These are phyloP conservation scores for Crithidia brevicula DNA, from an alignment of 208 protist species.

Conservation along the genomic window DNA sequence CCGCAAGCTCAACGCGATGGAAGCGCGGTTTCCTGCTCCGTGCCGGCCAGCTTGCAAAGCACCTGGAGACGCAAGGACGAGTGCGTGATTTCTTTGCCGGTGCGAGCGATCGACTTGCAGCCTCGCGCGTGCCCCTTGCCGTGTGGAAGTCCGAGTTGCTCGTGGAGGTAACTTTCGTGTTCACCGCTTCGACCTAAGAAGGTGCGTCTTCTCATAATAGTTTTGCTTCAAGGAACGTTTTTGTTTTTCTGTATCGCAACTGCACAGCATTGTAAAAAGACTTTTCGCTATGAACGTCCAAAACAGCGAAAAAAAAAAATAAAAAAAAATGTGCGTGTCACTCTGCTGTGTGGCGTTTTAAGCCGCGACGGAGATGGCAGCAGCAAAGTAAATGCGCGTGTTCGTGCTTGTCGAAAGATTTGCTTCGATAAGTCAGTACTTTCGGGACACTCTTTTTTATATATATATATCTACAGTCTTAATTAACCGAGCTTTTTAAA, in stretches of 20 bases:
- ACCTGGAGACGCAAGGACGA: background rate
- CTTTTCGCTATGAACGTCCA: conserved; percentile 3
- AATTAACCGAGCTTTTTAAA: no score
- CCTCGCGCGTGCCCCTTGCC: background rate
- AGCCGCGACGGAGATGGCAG: no score
- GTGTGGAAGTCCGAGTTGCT: conserved; percentile 34
- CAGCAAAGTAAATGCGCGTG: no score
- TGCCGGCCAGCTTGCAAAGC: conserved; percentile 15
- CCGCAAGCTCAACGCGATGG: conserved; percentile 27
- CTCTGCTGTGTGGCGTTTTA: no score
- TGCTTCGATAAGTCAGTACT: no score
- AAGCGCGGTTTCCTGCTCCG: conserved; percentile 25
- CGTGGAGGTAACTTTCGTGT: conserved; percentile 13
- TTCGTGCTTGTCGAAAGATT: no score
- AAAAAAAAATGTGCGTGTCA: no score
- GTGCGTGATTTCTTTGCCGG: conserved; percentile 25
- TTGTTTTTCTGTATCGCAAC: background rate
- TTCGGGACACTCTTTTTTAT: no score
- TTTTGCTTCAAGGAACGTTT: conserved; percentile 1
- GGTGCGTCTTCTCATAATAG: no score
- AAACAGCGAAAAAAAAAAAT: background rate
- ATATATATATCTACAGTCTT: no score
- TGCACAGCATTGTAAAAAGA: background rate
- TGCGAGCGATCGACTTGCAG: conserved; percentile 13
- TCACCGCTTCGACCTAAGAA: conserved; percentile 8